phyloP scores from a whole-genome alignment of 2,329 filamentous ascomycete genomes.

The Zasmidium cellare region DNA sequence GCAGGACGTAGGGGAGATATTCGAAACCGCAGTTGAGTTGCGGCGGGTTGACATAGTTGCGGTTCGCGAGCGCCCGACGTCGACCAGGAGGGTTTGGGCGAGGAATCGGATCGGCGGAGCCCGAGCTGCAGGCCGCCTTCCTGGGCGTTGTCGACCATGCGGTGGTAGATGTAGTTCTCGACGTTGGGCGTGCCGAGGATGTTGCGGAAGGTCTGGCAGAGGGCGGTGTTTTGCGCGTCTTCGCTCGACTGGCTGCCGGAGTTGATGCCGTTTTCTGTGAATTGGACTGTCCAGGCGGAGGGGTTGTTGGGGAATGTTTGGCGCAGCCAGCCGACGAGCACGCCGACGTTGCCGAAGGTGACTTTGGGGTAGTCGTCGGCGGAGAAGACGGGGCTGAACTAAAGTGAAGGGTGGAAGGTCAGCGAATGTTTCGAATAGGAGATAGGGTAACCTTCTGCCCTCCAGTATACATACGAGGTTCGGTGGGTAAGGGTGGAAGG shows the following conservation, averaged over 20 bases:
- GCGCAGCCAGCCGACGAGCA: neutral
- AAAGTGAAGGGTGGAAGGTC: too few relatives aligned
- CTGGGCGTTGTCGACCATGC: neutral
- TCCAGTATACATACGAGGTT: too few relatives aligned
- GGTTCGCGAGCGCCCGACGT: neutral
- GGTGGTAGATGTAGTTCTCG: slow-evolving; percentile 2
- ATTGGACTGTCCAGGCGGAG: neutral
- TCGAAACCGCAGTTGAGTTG: neutral
- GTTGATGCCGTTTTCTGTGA: slow-evolving; percentile 1
- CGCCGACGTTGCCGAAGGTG: neutral
- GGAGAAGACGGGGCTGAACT: neutral
- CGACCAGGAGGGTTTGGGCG: neutral
- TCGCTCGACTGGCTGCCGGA: neutral
- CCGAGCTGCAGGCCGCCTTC: neutral
- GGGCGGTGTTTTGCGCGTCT: neutral
- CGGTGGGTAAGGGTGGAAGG: neutral
- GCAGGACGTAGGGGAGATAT: neutral
- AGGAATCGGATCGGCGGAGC: neutral
- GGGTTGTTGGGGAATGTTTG: neutral
- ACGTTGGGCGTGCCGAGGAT: neutral
- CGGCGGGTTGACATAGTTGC: neutral
- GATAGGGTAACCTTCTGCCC: too few relatives aligned
- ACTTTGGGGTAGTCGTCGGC: neutral
- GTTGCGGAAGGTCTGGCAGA: slow-evolving; percentile 1
- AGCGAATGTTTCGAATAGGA: too few relatives aligned